These are phyloP conservation scores for Nemania sp. DNA, from an alignment of 2,329 filamentous ascomycete genomes.

Conservation along the genomic window DNA sequence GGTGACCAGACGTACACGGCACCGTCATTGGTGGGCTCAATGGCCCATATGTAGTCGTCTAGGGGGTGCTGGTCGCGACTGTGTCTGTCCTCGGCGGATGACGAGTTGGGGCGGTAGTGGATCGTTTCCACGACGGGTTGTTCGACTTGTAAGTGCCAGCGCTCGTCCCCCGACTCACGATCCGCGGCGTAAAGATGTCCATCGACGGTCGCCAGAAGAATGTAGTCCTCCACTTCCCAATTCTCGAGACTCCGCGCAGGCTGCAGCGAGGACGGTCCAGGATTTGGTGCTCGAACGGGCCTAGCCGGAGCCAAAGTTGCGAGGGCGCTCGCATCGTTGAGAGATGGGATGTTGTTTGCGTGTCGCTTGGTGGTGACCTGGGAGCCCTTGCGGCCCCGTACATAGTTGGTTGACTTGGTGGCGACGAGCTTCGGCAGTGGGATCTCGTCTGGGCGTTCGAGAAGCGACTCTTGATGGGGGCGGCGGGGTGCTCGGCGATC, in stretches of 20 bases:
- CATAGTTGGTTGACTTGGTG: constrained; percentile 26
- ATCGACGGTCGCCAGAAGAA: constrained; percentile 99
- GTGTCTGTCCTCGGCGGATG: constrained; percentile 48
- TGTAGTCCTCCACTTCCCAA: constrained; percentile 99
- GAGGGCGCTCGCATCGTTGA: constrained; percentile 88
- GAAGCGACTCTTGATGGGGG: constrained; percentile 31
- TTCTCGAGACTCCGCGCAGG: constrained; percentile 97
- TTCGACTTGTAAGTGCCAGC: constrained; percentile 84
- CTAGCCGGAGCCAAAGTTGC: constrained; percentile 95
- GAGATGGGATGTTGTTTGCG: constrained; percentile 33
- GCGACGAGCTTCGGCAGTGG: constrained; percentile 35
- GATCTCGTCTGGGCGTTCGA: constrained; percentile 29
- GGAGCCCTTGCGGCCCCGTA: constrained; percentile 30
- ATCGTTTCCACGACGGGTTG: constrained; percentile 89
- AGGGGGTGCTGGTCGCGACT: constrained; percentile 66
- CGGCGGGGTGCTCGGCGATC: constrained; percentile 28
- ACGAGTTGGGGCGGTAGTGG: constrained; percentile 74
- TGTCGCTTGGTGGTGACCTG: constrained; percentile 28
- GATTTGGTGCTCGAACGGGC: constrained; percentile 90
- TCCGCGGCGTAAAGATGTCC: constrained; percentile 92
- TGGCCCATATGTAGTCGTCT: constrained; percentile 91
- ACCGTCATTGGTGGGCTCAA: constrained; percentile 88
- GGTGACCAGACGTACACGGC: constrained; percentile 86
- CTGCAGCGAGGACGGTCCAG: constrained; percentile 79
- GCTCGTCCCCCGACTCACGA: constrained; percentile 79